Evolutionary conservation across 2,329 filamentous ascomycete genomes (phyloP).

Genomic region (Colletotrichum aenigma): DNA sequence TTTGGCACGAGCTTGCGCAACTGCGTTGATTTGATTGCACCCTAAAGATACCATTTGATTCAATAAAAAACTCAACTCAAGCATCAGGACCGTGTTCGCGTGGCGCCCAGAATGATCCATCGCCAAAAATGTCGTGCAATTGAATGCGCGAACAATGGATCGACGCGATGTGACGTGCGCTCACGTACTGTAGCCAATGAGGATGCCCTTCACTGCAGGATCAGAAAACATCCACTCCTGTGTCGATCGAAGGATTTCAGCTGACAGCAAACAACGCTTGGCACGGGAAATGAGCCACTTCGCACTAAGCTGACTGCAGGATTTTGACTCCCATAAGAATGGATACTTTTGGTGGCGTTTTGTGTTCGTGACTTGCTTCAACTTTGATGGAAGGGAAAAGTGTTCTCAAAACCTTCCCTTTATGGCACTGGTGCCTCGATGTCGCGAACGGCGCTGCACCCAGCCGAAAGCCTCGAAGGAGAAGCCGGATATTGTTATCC

Average conservation of each 20-base stretch:
- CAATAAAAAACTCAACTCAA: neutral
- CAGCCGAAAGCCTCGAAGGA: neutral
- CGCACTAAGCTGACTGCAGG: neutral
- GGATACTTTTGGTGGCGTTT: neutral
- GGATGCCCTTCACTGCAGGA: neutral
- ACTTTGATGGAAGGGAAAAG: accelerated
- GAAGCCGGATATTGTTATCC: neutral
- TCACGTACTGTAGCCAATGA: neutral
- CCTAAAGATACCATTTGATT: neutral
- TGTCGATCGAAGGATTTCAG: neutral
- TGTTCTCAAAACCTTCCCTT: neutral
- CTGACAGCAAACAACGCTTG: neutral
- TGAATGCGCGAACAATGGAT: neutral
- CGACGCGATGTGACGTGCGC: neutral
- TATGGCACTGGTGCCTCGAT: neutral
- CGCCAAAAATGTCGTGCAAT: neutral
- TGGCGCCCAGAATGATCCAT: neutral
- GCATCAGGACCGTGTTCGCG: neutral
- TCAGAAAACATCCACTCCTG: neutral
- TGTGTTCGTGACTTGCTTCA: neutral
- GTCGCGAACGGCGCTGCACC: neutral
- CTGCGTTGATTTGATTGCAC: neutral
- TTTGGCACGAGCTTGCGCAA: neutral
- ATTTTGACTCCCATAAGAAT: neutral
- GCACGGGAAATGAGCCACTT: neutral